phyloP scores from a whole-genome alignment of 106 monocot species.

The Ottelia alismoides region DNA sequence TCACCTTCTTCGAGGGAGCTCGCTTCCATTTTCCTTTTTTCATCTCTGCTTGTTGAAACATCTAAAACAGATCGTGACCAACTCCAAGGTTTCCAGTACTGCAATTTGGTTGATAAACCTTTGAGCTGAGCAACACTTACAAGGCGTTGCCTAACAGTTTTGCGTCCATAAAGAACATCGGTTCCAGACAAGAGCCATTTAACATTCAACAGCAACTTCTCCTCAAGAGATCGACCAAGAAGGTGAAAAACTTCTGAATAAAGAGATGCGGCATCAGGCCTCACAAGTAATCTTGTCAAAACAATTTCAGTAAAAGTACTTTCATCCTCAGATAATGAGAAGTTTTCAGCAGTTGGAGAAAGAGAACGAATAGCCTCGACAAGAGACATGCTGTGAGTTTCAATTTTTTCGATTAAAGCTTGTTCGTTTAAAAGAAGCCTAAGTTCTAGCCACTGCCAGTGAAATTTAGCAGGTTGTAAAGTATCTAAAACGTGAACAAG shows the following conservation, averaged over 20 bases:
- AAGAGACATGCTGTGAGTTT: conserved; percentile 59
- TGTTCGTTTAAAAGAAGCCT: conserved; percentile 91
- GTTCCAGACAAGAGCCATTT: conserved; percentile 90
- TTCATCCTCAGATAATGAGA: conserved; percentile 77
- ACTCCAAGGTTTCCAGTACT: conserved; percentile 90
- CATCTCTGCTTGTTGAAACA: conserved; percentile 15
- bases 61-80: conserved; percentile 37
- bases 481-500: conserved; percentile 86
- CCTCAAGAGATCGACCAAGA: conserved; percentile 80
- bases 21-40: conserved; percentile 58
- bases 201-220: conserved; percentile 57
- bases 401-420: conserved; percentile 73
- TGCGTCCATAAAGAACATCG: conserved; percentile 84
- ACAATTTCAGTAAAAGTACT: conserved; percentile 75
- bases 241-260: conserved; percentile 90
- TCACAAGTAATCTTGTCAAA: conserved; percentile 77
- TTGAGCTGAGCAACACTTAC: conserved; percentile 50
- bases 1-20: conserved; percentile 88
- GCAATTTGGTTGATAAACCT: conserved; percentile 56
- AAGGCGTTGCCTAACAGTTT: conserved; percentile 88
- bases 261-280: conserved; percentile 91
- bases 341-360: conserved; percentile 57
- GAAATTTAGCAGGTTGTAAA: conserved; percentile 91
- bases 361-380: conserved; percentile 75
- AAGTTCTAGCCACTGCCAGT: conserved; percentile 98